Conservation (phyloP, 352 stramenopile genomes). For the Plasmopara viticola region DNA sequence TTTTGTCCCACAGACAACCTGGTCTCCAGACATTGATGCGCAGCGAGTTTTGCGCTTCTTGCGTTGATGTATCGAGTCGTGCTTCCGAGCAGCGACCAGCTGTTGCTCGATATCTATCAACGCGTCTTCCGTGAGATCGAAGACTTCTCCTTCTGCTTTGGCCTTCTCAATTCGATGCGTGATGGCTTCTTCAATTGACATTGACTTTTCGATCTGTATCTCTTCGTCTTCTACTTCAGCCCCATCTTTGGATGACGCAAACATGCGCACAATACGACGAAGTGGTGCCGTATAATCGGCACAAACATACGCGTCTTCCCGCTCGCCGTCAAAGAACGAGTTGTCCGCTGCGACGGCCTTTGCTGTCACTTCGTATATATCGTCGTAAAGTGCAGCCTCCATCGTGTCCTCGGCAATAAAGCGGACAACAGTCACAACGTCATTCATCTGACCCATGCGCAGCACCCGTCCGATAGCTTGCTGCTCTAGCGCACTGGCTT, state of each 20-base stretch:
- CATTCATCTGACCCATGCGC: constrained; percentile 79
- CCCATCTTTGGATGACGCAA: constrained; percentile 18
- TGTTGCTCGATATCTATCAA: constrained; percentile 32
- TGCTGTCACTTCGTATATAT: constrained; percentile 51
- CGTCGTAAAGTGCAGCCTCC: constrained; percentile 64
- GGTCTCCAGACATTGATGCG: background rate
- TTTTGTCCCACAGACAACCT: background rate
- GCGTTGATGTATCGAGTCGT: constrained; percentile 13
- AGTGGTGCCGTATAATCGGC: constrained; percentile 44
- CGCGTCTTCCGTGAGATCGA: constrained; percentile 63
- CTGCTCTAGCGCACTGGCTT: constrained; percentile 71
- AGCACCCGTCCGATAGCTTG: constrained; percentile 81
- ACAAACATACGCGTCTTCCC: constrained; percentile 53
- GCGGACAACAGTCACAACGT: constrained; percentile 57
- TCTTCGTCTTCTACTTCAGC: constrained; percentile 35
- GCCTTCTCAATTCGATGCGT: constrained; percentile 48
- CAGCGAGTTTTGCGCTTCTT: constrained; percentile 30
- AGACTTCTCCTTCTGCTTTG: constrained; percentile 44
- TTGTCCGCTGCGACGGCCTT: constrained; percentile 44
- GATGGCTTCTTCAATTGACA: constrained; percentile 73
- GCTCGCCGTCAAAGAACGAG: constrained; percentile 65
- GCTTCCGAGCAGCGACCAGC: constrained; percentile 19
- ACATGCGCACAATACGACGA: constrained; percentile 57
- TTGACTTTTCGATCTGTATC: constrained; percentile 61
- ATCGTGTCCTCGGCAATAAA: constrained; percentile 73